phyloP scores from a whole-genome alignment of 2,329 filamentous ascomycete species.

The Chaetomium sp. region DNA sequence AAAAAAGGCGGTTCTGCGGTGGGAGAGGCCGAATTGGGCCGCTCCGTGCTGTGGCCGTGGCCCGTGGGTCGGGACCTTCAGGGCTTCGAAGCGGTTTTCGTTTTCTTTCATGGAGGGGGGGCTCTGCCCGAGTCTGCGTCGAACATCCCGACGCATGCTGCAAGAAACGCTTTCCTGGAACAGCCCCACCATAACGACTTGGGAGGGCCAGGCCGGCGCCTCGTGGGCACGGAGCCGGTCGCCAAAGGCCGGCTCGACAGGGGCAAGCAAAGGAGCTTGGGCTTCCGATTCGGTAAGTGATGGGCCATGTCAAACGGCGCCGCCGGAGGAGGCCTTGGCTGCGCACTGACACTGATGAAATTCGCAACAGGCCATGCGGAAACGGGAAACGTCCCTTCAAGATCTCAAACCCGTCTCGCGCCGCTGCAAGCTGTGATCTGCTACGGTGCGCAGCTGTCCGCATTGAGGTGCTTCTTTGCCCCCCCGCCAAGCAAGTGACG shows the following conservation, averaged over 20 bases:
- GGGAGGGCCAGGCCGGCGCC: conserved; percentile 30
- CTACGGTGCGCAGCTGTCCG: conserved; percentile 12
- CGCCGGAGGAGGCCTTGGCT: conserved; percentile 9
- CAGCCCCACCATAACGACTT: conserved; percentile 22
- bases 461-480: conserved; percentile 2
- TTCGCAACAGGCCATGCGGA: conserved; percentile 4
- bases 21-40: no score
- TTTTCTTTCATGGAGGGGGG: no score
- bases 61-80: no score
- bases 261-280: conserved; percentile 8
- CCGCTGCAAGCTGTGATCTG: conserved; percentile 11
- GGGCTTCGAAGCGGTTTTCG: no score
- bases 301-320: conserved; percentile 6
- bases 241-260: background rate
- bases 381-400: conserved; percentile 1
- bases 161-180: no score
- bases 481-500: background rate
- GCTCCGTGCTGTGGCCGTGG: no score
- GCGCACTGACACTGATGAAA: conserved; percentile 20
- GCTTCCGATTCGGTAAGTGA: conserved; percentile 12
- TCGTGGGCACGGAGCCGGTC: conserved; percentile 17
- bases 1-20: no score
- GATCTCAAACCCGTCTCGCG: conserved; percentile 2
- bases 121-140: no score
- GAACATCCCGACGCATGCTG: no score